Evolutionary conservation across 2,329 filamentous ascomycete species (phyloP).

Genomic region (Intubia oerlemansii): DNA sequence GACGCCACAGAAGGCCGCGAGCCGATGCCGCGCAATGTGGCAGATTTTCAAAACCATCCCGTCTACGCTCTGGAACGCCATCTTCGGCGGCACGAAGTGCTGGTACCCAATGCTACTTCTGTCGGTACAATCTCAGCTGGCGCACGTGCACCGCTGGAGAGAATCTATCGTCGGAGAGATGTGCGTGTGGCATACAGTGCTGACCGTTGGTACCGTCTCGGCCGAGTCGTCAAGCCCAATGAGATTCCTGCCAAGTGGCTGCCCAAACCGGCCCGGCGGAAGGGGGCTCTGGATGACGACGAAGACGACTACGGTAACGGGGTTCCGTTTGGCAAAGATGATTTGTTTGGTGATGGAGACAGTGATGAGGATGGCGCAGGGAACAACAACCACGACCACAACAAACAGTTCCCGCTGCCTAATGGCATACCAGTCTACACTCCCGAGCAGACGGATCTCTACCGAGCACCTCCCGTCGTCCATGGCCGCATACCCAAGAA

Average conservation of each 20-base stretch:
- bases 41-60: constrained; percentile 75
- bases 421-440: constrained; percentile 34
- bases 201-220: constrained; percentile 81
- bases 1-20: constrained; percentile 50
- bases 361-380: constrained; percentile 14
- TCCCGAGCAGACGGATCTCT: constrained; percentile 46
- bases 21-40: constrained; percentile 66
- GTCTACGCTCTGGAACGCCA: constrained; percentile 71
- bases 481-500: constrained; percentile 69
- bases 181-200: constrained; percentile 58
- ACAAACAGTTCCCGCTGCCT: constrained; percentile 10
- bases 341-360: constrained; percentile 17
- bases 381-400: constrained; percentile 10
- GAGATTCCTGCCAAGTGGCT: constrained; percentile 70
- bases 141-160: constrained; percentile 35
- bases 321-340: too few relatives aligned
- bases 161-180: constrained; percentile 63
- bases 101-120: constrained; percentile 45
- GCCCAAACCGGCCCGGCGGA: constrained; percentile 19
- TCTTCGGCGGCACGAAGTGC: constrained; percentile 61
- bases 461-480: constrained; percentile 54
- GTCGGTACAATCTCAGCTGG: constrained; percentile 62
- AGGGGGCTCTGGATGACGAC: constrained; percentile 8
- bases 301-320: constrained; percentile 9
- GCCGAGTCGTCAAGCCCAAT: constrained; percentile 53